Evolutionary conservation across 2,329 filamentous ascomycete species (phyloP).

Genomic region (Xenoacremonium recifei): DNA sequence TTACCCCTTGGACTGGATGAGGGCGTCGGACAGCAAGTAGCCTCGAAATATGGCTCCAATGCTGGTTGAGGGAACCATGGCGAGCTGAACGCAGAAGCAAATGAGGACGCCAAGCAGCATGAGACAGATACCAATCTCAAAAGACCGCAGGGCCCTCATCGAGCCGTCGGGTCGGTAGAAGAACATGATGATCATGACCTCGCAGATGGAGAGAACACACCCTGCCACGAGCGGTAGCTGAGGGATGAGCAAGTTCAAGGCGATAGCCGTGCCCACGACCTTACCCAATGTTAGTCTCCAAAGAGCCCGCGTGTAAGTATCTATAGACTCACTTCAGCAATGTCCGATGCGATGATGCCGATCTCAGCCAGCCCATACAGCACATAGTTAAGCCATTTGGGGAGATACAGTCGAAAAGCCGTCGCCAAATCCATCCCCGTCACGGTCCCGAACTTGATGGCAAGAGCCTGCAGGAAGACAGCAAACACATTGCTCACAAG

Average conservation of each 20-base stretch:
- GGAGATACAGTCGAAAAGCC: slow-evolving; percentile 63
- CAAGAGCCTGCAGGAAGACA: slow-evolving; percentile 67
- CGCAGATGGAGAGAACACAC: slow-evolving; percentile 65
- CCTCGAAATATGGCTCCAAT: slow-evolving; percentile 62
- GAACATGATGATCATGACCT: slow-evolving; percentile 65
- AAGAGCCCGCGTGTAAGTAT: not conserved
- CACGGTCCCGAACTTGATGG: slow-evolving; percentile 68
- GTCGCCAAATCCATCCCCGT: slow-evolving; percentile 66
- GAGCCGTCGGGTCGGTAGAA: slow-evolving; percentile 62
- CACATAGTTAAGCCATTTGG: slow-evolving; percentile 62
- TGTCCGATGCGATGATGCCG: slow-evolving; percentile 70
- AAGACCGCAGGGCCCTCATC: slow-evolving; percentile 59
- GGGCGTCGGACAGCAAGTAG: slow-evolving; percentile 59
- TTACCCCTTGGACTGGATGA: slow-evolving; percentile 57
- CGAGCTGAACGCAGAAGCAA: slow-evolving; percentile 69
- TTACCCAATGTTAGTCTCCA: slow-evolving; percentile 4
- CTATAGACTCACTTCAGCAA: slow-evolving; percentile 52
- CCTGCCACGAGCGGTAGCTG: slow-evolving; percentile 65
- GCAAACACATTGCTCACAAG: slow-evolving; percentile 69
- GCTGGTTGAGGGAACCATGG: slow-evolving; percentile 54
- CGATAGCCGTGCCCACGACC: slow-evolving; percentile 73
- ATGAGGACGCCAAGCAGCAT: slow-evolving; percentile 66
- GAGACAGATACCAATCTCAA: slow-evolving; percentile 62
- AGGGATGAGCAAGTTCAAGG: slow-evolving; percentile 63
- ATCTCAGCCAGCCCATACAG: slow-evolving; percentile 64